These are phyloP conservation scores for Neoboletus brunneissimus DNA, from an alignment of 768 basidiomycete genomes.

Conservation along the genomic window DNA sequence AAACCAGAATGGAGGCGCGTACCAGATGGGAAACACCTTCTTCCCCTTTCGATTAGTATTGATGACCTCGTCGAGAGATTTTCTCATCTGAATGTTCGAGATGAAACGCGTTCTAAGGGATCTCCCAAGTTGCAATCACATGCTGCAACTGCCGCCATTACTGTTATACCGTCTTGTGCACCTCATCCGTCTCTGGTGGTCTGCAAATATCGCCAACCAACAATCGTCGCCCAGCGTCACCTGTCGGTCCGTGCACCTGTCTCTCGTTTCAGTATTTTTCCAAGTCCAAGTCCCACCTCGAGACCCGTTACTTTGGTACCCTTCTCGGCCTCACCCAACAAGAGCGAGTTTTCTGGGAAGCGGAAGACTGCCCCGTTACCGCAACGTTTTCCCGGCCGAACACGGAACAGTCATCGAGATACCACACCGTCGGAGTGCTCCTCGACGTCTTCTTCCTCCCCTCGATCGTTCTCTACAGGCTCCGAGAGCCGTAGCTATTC, in stretches of 20 bases:
- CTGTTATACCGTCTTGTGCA: conserved; percentile 13
- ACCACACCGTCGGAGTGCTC: conserved; percentile 8
- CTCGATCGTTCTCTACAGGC: conserved; percentile 1
- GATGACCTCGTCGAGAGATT: conserved; percentile 13
- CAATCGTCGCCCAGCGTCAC: not conserved
- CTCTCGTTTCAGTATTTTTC: conserved; percentile 1
- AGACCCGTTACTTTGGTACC: conserved; percentile 13
- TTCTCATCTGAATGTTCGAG: conserved; percentile 17
- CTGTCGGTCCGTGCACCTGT: not conserved
- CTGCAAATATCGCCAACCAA: not conserved
- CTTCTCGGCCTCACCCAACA: not conserved
- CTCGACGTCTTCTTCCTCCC: conserved; percentile 3
- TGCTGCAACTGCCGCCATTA: conserved; percentile 19
- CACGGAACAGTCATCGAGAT: not conserved
- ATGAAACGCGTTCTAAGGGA: not conserved
- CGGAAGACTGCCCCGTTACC: conserved; percentile 11
- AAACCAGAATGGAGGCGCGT: conserved; percentile 8
- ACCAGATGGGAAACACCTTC: not conserved
- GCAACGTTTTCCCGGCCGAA: not conserved
- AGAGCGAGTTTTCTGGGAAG: not conserved
- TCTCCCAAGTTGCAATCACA: not conserved
- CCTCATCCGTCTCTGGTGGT: conserved; percentile 16
- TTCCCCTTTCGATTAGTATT: not conserved
- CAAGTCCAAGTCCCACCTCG: not conserved
- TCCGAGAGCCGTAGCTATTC: not conserved